Base-by-base conservation (phyloP, 2,329 filamentous ascomycete genomes). In the Aspergillus costaricaensis region DNA sequence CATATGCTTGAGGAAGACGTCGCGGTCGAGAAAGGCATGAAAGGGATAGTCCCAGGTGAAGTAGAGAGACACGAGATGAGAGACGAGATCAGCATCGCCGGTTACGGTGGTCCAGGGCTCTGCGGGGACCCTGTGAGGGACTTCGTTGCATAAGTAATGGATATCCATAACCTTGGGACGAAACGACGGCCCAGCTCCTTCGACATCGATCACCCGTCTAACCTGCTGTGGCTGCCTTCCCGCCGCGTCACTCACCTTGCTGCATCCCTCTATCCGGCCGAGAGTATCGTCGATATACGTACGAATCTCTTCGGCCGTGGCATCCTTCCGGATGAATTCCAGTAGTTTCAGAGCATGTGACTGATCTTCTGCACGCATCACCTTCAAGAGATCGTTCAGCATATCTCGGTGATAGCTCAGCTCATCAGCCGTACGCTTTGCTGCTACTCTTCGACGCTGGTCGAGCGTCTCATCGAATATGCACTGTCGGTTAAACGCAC, bases 21-120 rank as follows among this genome's bases (percentile, higher is more conserved):
- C 91, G 38, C 87, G 83, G 70, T 90, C 91, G 71, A 96, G 93
- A 48, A 95, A 81, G 15, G 82, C 86, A 73, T 90, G 96, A 76
- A 92, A 96, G 25, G 91, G 88, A 74, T 96, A 96, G 75, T 96
- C 92, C 88, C 92, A 96, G 68, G 87, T 91, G 77, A 96, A 96
- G 77, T 96, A 96, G 87, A 96, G 89, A 71, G 92, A 92, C 67
- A 96, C 85, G 23, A 96, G 83, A 76, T 96, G 92, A 8, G 87
- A 85, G 63, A 96, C 86, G 44, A 96, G 82, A 55, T 89, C 84
- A 7, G 85, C 81, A 72, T 96, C 91, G 48, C 85, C 82, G 1
- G 91, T 96, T 43, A 96, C 91, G 12, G 81, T 85, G 0, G 92
- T 95, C 93, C 93, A 97, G 8, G 93, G 75, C 53, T 63, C 59